phyloP scores from a whole-genome alignment of 352 stramenopile species.

The Phytophthora ramorum region DNA sequence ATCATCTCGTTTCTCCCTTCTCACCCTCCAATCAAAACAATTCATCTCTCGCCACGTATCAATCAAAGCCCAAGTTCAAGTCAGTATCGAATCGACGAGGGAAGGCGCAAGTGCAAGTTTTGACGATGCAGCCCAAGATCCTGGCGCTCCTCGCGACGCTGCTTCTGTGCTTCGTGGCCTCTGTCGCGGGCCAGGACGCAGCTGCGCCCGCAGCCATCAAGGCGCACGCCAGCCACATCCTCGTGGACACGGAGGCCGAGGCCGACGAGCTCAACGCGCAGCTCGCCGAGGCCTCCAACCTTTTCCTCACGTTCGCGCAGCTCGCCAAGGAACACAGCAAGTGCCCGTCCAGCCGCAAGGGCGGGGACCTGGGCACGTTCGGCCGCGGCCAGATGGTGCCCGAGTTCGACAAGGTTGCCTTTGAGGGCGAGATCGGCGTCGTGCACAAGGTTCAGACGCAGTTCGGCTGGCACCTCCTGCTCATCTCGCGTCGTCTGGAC shows the following conservation, averaged over 20 bases:
- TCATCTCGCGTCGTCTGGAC: conserved; percentile 62
- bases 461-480: conserved; percentile 73
- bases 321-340: conserved; percentile 77
- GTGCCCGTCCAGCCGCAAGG: conserved; percentile 69
- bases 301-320: conserved; percentile 67
- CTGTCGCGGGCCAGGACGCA: conserved; percentile 12
- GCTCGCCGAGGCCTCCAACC: conserved; percentile 54
- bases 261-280: conserved; percentile 66
- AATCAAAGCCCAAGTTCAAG: conserved; percentile 1
- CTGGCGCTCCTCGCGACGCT: conserved; percentile 32
- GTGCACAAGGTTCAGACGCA: conserved; percentile 89
- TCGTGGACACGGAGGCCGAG: conserved; percentile 74
- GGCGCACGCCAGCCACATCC: conserved; percentile 83
- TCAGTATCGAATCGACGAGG: neutral
- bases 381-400: conserved; percentile 80
- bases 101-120: neutral
- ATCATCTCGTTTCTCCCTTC: neutral
- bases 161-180: conserved; percentile 26
- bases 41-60: neutral
- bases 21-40: neutral
- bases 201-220: conserved; percentile 32
- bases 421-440: conserved; percentile 68
- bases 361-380: conserved; percentile 78
- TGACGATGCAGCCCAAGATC: conserved; percentile 32
- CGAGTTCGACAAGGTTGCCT: conserved; percentile 77